These are phyloP conservation scores for Triangularia verruculosa DNA, from an alignment of 2,329 filamentous ascomycete genomes.

Conservation along the genomic window DNA sequence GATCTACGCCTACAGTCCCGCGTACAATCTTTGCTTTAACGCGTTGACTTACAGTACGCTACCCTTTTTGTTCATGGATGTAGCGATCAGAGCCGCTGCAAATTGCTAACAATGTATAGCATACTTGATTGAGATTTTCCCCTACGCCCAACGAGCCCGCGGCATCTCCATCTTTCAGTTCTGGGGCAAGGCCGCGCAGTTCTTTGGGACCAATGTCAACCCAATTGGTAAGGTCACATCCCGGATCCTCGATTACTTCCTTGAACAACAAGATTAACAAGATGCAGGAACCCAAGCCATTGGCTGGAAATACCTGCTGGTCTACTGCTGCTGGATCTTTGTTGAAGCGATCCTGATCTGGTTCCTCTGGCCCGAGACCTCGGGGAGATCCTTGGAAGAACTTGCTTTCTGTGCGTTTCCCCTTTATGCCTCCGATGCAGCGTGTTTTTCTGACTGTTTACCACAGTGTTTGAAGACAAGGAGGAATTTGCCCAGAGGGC, in stretches of 20 bases:
- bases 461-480: conserved; percentile 23
- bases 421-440: neutral
- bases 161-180: conserved; percentile 36
- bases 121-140: conserved; percentile 35
- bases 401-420: conserved; percentile 29
- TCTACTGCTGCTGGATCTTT: conserved; percentile 34
- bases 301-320: conserved; percentile 33
- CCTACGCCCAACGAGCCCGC: conserved; percentile 31
- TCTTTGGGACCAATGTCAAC: conserved; percentile 34
- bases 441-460: neutral
- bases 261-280: neutral
- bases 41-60: conserved; percentile 59
- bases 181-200: conserved; percentile 32
- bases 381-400: conserved; percentile 29
- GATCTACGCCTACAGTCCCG: conserved; percentile 57
- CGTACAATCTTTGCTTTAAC: conserved; percentile 66
- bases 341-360: conserved; percentile 30
- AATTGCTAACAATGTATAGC: conserved; percentile 17
- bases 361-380: conserved; percentile 32
- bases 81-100: conserved; percentile 23
- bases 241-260: conserved; percentile 15
- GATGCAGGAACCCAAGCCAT: conserved; percentile 25
- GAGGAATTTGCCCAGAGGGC: conserved; percentile 18
- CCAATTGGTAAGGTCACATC: conserved; percentile 29
- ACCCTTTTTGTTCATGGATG: conserved; percentile 31